Conservation (phyloP, 345 rosid species). For the Brassica rapa region DNA sequence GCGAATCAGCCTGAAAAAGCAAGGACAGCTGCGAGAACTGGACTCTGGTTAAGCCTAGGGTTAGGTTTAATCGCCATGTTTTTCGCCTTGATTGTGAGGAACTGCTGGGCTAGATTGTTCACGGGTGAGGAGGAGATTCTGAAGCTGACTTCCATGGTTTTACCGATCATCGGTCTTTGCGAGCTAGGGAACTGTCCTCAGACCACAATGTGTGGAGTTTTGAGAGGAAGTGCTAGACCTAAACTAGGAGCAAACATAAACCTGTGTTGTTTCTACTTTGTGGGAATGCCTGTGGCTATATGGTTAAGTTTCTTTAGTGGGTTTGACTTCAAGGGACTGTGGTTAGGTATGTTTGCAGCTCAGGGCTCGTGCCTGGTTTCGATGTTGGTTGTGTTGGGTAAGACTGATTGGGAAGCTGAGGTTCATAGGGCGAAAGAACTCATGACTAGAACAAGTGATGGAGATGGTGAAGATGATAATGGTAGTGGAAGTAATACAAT, state of each 20-base stretch:
- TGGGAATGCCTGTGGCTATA: slow-evolving; percentile 80
- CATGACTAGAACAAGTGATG: slow-evolving; percentile 41
- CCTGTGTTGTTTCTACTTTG: slow-evolving; percentile 74
- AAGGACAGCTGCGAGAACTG: slow-evolving; percentile 56
- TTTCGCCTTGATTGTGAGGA: slow-evolving; percentile 57
- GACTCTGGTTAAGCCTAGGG: slow-evolving; percentile 57
- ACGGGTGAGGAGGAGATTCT: slow-evolving; percentile 64
- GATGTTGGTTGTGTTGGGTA: slow-evolving; percentile 62
- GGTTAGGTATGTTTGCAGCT: slow-evolving; percentile 85
- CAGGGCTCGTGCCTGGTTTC: slow-evolving; percentile 66
- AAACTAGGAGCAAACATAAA: slow-evolving; percentile 81
- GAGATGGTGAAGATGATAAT: slow-evolving; percentile 18
- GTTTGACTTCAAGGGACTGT: slow-evolving; percentile 72
- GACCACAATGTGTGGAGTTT: slow-evolving; percentile 77
- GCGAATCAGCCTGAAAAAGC: slow-evolving; percentile 63
- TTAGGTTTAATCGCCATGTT: slow-evolving; percentile 58
- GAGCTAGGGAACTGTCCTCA: slow-evolving; percentile 94
- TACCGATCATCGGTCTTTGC: slow-evolving; percentile 83
- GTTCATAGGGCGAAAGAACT: slow-evolving; percentile 56
- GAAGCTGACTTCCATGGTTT: slow-evolving; percentile 59
- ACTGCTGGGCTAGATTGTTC: slow-evolving; percentile 73
- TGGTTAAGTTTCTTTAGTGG: slow-evolving; percentile 63
- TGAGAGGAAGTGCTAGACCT: slow-evolving; percentile 86
- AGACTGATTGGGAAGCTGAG: slow-evolving; percentile 70
- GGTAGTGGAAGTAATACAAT: slow-evolving; percentile 3